Evolutionary conservation across 345 rosid genomes (phyloP).

Genomic region (Ricinus communis): DNA sequence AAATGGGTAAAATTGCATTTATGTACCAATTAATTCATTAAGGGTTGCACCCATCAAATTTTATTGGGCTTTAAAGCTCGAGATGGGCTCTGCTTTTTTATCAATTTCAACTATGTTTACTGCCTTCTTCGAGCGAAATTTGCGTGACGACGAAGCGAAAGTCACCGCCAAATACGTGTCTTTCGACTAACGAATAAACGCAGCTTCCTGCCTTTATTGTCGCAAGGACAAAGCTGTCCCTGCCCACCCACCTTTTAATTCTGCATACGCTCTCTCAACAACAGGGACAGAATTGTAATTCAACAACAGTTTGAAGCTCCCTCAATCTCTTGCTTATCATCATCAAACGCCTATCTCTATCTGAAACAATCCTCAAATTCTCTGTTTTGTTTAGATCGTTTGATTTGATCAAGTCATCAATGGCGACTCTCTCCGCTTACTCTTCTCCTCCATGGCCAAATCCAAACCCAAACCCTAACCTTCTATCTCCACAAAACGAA

Average conservation of each 20-base stretch:
- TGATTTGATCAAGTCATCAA: no score
- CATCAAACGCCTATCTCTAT: neutral
- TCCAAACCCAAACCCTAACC: conserved; percentile 16
- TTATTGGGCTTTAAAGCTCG: no score
- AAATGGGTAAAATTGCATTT: no score
- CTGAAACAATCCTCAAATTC: no score
- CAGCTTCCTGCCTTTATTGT: neutral
- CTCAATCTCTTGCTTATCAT: neutral
- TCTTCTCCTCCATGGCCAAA: conserved; percentile 55
- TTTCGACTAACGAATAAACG: conserved; percentile 1
- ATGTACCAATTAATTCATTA: no score
- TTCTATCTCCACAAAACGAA: conserved; percentile 16
- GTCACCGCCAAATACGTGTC: conserved; percentile 4
- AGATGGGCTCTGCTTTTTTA: no score
- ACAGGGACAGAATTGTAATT: neutral
- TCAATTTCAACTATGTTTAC: no score
- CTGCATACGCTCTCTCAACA: no score
- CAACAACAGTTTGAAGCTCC: no score
- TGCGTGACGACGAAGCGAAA: conserved; percentile 17
- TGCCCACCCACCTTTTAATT: no score
- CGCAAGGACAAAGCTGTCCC: neutral
- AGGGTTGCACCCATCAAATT: no score
- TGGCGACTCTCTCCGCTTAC: conserved; percentile 75
- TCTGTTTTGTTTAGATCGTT: no score
- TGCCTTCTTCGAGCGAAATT: neutral